phyloP scores from a whole-genome alignment of 1,284 basidiomycete genomes.

The Phlebopus sp. region DNA sequence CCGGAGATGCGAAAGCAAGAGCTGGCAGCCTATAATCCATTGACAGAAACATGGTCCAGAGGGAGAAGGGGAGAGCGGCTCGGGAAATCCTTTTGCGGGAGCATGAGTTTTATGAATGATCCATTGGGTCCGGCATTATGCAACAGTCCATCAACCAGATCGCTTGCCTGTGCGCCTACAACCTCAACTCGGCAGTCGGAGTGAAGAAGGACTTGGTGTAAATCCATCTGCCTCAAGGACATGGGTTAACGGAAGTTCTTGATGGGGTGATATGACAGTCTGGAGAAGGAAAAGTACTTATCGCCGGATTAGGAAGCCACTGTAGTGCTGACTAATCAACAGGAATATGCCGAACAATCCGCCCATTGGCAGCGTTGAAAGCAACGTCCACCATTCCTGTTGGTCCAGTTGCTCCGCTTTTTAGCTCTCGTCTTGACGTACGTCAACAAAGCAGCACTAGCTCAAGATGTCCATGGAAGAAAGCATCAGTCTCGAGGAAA shows the following conservation, averaged over 20 bases:
- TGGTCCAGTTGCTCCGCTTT: too few species aligned
- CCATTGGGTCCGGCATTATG: too few species aligned
- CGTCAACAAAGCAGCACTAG: not conserved
- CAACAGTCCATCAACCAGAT: too few species aligned
- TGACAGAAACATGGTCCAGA: conserved; percentile 1
- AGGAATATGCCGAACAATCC: not conserved
- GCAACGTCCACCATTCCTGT: not conserved
- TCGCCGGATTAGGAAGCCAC: not conserved
- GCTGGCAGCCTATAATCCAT: conserved; percentile 15
- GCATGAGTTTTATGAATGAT: too few species aligned
- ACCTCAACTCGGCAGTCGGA: conserved; percentile 1
- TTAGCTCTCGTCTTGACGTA: conserved; percentile 5
- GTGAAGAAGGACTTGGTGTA: not conserved
- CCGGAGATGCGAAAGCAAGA: conserved; percentile 9
- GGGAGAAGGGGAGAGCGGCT: not conserved
- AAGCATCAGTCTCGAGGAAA: conserved; percentile 94
- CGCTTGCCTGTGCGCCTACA: not conserved
- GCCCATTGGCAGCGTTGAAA: not conserved
- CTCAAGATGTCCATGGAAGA: conserved; percentile 70
- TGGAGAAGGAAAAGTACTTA: not conserved
- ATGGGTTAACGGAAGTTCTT: not conserved
- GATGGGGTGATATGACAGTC: not conserved
- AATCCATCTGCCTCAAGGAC: conserved; percentile 5
- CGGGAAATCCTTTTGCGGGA: too few species aligned
- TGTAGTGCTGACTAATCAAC: not conserved